Percentiles rank a stretch among this genome's conserved stretches.
phyloP scores from a whole-genome alignment of 2,329 filamentous ascomycete species.

The Macrophomina pseudophaseolina region DNA sequence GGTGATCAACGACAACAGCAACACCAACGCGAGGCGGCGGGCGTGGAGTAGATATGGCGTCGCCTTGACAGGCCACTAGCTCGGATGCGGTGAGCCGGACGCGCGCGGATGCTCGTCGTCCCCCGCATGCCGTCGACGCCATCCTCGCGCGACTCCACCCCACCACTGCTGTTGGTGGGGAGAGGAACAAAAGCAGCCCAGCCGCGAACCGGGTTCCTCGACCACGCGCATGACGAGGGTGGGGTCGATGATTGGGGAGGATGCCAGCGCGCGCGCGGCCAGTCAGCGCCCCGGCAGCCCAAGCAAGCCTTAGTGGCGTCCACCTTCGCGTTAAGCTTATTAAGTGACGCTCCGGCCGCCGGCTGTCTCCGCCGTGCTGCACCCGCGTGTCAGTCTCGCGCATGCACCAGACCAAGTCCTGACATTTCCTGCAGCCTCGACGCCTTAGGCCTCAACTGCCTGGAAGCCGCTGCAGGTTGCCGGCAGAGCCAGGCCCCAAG shows the following conservation, averaged over 20 bases:
- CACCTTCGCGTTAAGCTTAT: conserved; percentile 21
- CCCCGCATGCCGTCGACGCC: not conserved
- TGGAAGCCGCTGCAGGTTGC: not conserved
- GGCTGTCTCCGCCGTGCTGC: conserved; percentile 13
- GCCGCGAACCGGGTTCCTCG: not conserved
- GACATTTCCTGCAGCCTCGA: not conserved
- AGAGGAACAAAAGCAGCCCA: not conserved
- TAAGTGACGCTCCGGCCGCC: conserved; percentile 7
- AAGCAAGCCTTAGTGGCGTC: conserved; percentile 10
- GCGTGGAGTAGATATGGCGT: not conserved
- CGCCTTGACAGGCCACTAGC: not conserved
- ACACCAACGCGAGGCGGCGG: not conserved
- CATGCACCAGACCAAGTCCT: not conserved
- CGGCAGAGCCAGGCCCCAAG: not conserved
- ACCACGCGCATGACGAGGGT: not conserved
- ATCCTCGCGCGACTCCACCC: not conserved
- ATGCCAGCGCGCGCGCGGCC: not conserved
- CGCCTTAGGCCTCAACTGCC: not conserved
- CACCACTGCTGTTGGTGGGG: not conserved
- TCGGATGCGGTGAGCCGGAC: not conserved
- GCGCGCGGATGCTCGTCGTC: not conserved
- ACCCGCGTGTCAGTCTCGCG: not conserved
- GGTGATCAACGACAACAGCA: too few species aligned
- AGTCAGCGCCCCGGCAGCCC: not conserved
- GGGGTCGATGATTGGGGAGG: not conserved